Percentiles rank a stretch among this genome's conserved stretches.
These are phyloP conservation scores for Tulasnella sp. DNA, from an alignment of 768 basidiomycete species.

Conservation along the genomic window DNA sequence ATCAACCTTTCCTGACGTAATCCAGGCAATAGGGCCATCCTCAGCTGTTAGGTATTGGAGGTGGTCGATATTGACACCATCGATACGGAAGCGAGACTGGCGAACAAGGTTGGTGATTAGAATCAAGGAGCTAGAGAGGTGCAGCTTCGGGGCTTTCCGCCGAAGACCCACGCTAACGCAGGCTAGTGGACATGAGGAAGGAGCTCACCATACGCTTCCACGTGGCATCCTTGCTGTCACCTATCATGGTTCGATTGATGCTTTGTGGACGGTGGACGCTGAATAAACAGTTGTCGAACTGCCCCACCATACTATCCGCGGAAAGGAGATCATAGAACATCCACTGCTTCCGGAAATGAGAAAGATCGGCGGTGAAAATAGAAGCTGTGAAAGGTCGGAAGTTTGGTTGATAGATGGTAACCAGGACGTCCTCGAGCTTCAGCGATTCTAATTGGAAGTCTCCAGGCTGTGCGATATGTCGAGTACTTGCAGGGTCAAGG, in stretches of 20 bases:
- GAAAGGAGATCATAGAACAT: conserved; percentile 88
- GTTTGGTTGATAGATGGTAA: conserved; percentile 91
- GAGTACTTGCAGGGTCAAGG: conserved; percentile 71
- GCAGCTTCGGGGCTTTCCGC: conserved; percentile 7
- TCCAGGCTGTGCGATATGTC: conserved; percentile 66
- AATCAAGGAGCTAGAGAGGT: conserved; percentile 18
- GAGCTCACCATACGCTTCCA: conserved; percentile 84
- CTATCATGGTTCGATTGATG: conserved; percentile 84
- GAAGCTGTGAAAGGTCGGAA: conserved; percentile 91
- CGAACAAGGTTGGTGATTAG: conserved; percentile 26
- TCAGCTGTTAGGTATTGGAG: conserved; percentile 75
- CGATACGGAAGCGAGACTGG: conserved; percentile 91
- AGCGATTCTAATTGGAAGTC: conserved; percentile 91
- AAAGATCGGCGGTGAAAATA: conserved; percentile 89
- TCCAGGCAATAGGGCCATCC: conserved; percentile 89
- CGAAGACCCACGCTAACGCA: neutral
- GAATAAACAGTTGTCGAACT: conserved; percentile 96
- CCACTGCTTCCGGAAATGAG: conserved; percentile 85
- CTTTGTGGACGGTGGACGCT: conserved; percentile 95
- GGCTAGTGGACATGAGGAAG: neutral
- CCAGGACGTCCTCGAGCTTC: conserved; percentile 84
- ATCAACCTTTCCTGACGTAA: conserved; percentile 93
- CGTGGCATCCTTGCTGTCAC: conserved; percentile 73
- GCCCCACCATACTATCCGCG: conserved; percentile 95
- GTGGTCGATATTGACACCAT: conserved; percentile 95